Evolutionary conservation across 129 eudicot species (phyloP).

Genomic region (Chrysanthemum seticuspe): DNA sequence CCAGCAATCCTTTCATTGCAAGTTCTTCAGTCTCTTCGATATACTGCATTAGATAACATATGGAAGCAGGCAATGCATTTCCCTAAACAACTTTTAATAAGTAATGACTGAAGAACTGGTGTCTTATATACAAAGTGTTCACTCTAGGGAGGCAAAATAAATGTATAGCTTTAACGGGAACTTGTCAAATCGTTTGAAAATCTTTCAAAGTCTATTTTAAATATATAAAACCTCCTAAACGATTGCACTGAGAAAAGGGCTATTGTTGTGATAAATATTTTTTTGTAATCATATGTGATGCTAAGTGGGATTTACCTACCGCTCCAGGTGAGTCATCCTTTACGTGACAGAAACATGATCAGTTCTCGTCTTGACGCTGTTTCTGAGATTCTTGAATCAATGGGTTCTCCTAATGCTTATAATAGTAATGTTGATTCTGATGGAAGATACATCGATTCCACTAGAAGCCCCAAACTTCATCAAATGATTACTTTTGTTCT

Average conservation of each 20-base stretch:
- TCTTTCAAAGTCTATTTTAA: too few relatives aligned
- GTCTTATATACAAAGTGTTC: too few relatives aligned
- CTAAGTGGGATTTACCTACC: conserved; percentile 15
- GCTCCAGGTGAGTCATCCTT: conserved; percentile 86
- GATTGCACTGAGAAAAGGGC: too few relatives aligned
- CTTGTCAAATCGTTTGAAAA: too few relatives aligned
- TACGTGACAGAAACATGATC: conserved; percentile 71
- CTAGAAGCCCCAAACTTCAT: conserved; percentile 47
- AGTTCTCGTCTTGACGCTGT: conserved; percentile 83
- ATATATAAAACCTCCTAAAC: too few relatives aligned
- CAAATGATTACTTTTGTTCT: conserved; percentile 65
- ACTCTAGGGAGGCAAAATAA: too few relatives aligned
- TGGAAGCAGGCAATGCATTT: too few relatives aligned
- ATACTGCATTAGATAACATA: too few relatives aligned
- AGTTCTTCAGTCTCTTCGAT: conserved; percentile 74
- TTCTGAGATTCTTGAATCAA: conserved; percentile 80
- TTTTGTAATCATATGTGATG: neutral
- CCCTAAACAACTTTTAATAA: too few relatives aligned
- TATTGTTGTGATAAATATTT: too few relatives aligned
- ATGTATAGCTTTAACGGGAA: too few relatives aligned
- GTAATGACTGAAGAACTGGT: too few relatives aligned
- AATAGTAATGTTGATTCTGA: conserved; percentile 1
- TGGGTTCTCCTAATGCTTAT: conserved; percentile 39
- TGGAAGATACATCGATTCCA: conserved; percentile 23
- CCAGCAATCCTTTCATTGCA: conserved; percentile 77